A percentile compares a stretch with the other conserved stretches of the same genome.
Evolutionary conservation across 73 alveolate species (phyloP).

Genomic region (Paramecium tetraurelia): DNA sequence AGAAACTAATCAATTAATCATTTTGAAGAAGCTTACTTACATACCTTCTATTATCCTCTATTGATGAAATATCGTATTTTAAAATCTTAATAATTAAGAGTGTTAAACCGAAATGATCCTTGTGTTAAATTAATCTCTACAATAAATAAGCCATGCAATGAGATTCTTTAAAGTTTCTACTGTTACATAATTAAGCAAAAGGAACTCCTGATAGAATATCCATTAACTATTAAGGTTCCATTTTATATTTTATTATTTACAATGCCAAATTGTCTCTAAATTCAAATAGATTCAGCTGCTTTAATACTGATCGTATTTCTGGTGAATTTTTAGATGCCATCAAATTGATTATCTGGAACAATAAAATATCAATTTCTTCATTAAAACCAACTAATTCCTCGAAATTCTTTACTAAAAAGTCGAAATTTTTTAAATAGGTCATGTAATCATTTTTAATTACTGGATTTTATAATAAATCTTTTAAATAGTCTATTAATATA

Average conservation of each 20-base stretch:
- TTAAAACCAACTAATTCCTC: conserved; percentile 42
- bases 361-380: conserved; percentile 3
- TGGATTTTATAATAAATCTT: background rate
- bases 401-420: background rate
- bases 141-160: conserved; percentile 33
- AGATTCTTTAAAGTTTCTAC: conserved; percentile 1
- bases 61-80: conserved; percentile 15
- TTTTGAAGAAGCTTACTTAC: background rate
- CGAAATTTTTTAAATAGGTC: background rate
- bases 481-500: background rate
- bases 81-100: conserved; percentile 6
- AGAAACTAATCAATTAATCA: conserved; percentile 7
- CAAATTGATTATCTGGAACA: background rate
- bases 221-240: conserved; percentile 29
- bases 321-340: conserved; percentile 48
- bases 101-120: conserved; percentile 14
- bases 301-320: conserved; percentile 7
- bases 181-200: conserved; percentile 14
- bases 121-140: background rate
- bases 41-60: conserved; percentile 37
- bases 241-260: background rate
- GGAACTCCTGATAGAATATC: conserved; percentile 28
- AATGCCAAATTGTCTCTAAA: conserved; percentile 31
- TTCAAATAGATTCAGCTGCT: background rate
- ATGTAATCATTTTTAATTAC: background rate